Evolutionary conservation across 345 rosid species (phyloP), one percentile per base, ranked within the genome.

Genomic region (Sonneratia caseolaris): DNA sequence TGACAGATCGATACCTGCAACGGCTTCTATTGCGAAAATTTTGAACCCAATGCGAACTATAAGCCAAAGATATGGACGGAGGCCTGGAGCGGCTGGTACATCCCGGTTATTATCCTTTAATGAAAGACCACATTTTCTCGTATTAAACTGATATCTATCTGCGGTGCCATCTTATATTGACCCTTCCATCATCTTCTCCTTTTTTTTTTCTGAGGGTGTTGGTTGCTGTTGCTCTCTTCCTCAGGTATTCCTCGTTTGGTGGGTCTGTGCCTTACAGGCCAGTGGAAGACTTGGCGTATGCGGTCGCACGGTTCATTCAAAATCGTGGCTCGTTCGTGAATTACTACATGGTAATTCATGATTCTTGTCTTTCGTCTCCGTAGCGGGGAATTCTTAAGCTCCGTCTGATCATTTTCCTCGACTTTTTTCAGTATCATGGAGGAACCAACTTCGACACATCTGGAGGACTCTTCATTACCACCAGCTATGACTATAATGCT

Each of bases 401-500:
- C 6, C 11, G 66, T n/a, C 32, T 14, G 38, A 53, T 53, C 24
- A 53, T 18, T 22, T 68, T 3, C 7, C 55, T 68, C 4, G 36
- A 35, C 70, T 32, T 16, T 40, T 72, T 13, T 40, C 77, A 84
- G 87, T 84, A 84, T 68, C 87, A 84, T 43, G 87, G 85, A 37
- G 85, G 85, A 71, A 84, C 87, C 45, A 84, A 84, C 72, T 84
- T 84, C 48, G 85, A 79, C 42, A 82, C 87, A n/a, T 56, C 84
- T 5, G 85, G 81, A 15, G 84, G 85, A 62, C 87, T 77, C 45
- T 80, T 84, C 70, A 82, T 84, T 68, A 80, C 87, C 70, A 82
- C 87, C 43, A 79, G 82, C 78, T 84, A 84, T 62, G 87, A 84
- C 77, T 84, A 82, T 27, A 85, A 84, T 37, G 87, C 87, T 42